These are phyloP conservation scores for Capronia epimyces DNA, from an alignment of 2,329 filamentous ascomycete genomes.

Conservation along the genomic window DNA sequence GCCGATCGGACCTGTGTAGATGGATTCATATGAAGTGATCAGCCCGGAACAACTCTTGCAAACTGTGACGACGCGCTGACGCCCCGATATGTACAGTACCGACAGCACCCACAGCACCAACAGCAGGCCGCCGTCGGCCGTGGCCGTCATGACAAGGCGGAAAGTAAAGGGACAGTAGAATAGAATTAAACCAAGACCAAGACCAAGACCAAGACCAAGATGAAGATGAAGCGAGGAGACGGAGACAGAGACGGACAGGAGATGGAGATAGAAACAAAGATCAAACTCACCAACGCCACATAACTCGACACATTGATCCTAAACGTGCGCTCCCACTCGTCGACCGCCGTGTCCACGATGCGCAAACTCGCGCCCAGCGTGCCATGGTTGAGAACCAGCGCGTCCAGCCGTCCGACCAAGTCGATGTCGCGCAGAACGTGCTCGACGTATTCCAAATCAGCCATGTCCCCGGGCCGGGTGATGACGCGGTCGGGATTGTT, in stretches of 20 bases:
- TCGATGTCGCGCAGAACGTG: constrained; percentile 61
- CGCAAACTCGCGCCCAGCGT: constrained; percentile 68
- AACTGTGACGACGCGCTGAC: too few species aligned
- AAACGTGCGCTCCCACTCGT: constrained; percentile 70
- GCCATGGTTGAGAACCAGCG: constrained; percentile 83
- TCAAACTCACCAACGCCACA: constrained; percentile 62
- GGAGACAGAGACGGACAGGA: too few species aligned
- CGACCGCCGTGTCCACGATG: constrained; percentile 60
- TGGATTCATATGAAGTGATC: too few species aligned
- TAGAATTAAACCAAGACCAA: too few species aligned
- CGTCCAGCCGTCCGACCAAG: constrained; percentile 68
- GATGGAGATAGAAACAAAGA: not conserved
- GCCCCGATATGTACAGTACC: too few species aligned
- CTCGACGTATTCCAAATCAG: constrained; percentile 50
- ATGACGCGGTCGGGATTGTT: constrained; percentile 52
- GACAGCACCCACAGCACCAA: too few species aligned
- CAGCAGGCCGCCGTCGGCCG: too few species aligned
- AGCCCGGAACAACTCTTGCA: too few species aligned
- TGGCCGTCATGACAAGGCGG: too few species aligned
- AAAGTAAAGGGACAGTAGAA: too few species aligned
- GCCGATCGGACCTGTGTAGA: constrained; percentile 59
- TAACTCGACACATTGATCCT: constrained; percentile 84
- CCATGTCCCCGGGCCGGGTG: constrained; percentile 54
- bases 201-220: not conserved
- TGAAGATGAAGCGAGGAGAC: not conserved